Percentiles rank a stretch among this genome's conserved stretches.
Evolutionary conservation across 2,329 filamentous ascomycete genomes (phyloP).

Genomic region (Venturiaceae sp.): DNA sequence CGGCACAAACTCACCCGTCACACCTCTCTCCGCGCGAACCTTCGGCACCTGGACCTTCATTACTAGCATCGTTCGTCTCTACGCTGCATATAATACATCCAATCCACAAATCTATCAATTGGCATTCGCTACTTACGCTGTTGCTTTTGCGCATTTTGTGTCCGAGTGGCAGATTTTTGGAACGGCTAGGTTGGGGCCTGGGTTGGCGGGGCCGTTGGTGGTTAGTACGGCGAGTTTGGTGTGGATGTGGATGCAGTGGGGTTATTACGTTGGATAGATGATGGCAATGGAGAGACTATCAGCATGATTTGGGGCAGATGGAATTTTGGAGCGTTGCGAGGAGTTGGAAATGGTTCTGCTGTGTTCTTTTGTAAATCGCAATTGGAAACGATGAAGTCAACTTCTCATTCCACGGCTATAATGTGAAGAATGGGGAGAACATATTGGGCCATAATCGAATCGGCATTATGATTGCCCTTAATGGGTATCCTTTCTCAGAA

Average conservation of each 20-base stretch:
- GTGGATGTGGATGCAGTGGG: conserved; percentile 61
- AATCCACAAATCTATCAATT: conserved; percentile 68
- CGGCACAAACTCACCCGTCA: conserved; percentile 42
- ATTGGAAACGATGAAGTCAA: no score
- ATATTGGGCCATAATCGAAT: no score
- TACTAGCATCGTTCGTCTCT: conserved; percentile 65
- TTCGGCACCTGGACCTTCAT: conserved; percentile 87
- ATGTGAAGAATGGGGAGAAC: no score
- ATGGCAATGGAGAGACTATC: not conserved
- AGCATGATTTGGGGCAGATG: no score
- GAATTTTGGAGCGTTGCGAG: no score
- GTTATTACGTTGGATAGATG: conserved; percentile 50
- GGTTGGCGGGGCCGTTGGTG: conserved; percentile 48
- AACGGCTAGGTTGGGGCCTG: conserved; percentile 56
- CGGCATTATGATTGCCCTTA: no score
- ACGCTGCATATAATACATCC: conserved; percentile 74
- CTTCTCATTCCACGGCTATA: no score
- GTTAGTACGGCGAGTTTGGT: conserved; percentile 44
- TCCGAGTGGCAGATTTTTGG: conserved; percentile 75
- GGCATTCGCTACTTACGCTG: conserved; percentile 68
- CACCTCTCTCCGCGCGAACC: conserved; percentile 64
- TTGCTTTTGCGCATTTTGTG: conserved; percentile 69
- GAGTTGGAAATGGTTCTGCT: no score
- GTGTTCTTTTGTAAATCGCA: no score
- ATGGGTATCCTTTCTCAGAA: no score